Evolutionary conservation across 441 rosid species (phyloP).

Genomic region (Euphorbia celastroides): DNA sequence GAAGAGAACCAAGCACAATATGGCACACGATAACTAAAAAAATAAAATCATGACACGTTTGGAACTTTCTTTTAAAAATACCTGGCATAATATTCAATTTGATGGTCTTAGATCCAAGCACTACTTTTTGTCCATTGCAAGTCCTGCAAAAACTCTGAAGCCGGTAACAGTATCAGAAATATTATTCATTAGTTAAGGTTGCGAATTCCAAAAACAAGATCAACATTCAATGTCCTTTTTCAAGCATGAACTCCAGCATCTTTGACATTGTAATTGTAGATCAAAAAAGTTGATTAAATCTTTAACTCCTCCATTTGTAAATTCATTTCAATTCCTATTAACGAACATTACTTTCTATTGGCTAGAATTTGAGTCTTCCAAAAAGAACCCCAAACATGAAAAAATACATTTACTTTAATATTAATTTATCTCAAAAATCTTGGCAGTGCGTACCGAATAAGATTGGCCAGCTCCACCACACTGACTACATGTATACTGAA

Average conservation of each 20-base stretch:
- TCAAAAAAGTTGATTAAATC: too few species aligned
- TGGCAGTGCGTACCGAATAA: constrained; percentile 67
- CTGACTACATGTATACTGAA: constrained; percentile 60
- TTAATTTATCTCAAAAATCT: too few species aligned
- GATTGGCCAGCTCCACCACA: constrained; percentile 85
- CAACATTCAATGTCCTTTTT: not conserved
- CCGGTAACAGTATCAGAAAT: constrained; percentile 14
- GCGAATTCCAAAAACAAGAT: not conserved
- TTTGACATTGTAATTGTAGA: too few species aligned
- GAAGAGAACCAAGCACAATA: too few species aligned
- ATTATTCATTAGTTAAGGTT: not conserved
- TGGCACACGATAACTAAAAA: too few species aligned
- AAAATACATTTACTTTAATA: too few species aligned
- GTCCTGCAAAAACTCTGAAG: constrained; percentile 79
- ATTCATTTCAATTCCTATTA: too few species aligned
- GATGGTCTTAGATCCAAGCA: constrained; percentile 70
- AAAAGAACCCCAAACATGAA: too few species aligned
- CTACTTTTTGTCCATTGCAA: constrained; percentile 78
- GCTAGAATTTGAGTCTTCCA: too few species aligned
- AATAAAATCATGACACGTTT: not conserved
- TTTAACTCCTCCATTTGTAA: too few species aligned
- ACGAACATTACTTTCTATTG: too few species aligned
- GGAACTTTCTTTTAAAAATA: too few species aligned
- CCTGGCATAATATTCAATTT: constrained; percentile 86
- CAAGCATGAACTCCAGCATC: not conserved